A percentile compares a stretch with the other conserved stretches of the same genome.
Evolutionary conservation across 352 stramenopile species (phyloP).

Genomic region (Pythium inflatum): DNA sequence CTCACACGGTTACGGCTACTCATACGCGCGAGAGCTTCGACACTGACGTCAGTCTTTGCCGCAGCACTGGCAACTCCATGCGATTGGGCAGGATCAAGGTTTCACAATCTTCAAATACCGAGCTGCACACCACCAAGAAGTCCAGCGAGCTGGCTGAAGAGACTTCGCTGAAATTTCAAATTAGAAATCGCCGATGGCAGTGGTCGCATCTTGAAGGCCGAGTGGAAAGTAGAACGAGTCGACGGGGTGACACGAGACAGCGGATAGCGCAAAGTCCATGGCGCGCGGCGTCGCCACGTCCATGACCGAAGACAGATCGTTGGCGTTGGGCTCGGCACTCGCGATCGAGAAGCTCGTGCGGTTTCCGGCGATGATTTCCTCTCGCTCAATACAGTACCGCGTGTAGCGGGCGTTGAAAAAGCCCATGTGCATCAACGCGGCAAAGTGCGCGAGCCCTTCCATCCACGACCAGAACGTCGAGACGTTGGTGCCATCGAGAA

Average conservation of each 20-base stretch:
- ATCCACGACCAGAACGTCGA: constrained; percentile 3
- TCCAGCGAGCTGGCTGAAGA: too few relatives aligned
- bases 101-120: too few relatives aligned
- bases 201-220: background rate
- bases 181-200: too few relatives aligned
- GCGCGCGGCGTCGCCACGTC: background rate
- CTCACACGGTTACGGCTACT: too few relatives aligned
- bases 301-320: background rate
- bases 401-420: background rate
- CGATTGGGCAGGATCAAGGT: too few relatives aligned
- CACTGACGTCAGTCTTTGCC: too few relatives aligned
- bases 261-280: background rate
- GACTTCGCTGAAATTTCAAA: too few relatives aligned
- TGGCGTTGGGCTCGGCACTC: background rate
- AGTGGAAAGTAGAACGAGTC: background rate
- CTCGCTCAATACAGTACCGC: background rate
- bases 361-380: background rate
- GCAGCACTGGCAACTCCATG: too few relatives aligned
- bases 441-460: background rate
- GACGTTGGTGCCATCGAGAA: constrained; percentile 3
- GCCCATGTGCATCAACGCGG: background rate
- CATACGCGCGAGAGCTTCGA: too few relatives aligned
- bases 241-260: background rate
- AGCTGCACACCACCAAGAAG: too few relatives aligned
- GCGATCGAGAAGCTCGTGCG: background rate